Evolutionary conservation across 345 rosid genomes (phyloP).

Genomic region (Cardamine occulta): DNA sequence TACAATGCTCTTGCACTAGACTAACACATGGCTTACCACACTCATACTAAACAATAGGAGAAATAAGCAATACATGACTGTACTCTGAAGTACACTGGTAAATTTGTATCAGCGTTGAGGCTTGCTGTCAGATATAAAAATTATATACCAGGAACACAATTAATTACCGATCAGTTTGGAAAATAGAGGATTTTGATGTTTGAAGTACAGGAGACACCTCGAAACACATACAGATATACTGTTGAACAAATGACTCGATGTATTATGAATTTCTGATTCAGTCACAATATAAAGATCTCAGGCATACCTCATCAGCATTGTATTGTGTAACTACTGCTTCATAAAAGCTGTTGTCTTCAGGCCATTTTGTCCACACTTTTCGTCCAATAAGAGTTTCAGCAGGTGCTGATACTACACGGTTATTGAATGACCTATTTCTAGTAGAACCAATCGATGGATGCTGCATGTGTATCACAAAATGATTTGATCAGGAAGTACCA

Average conservation of each 20-base stretch:
- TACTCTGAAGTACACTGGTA: not conserved
- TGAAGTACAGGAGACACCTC: conserved; percentile 3
- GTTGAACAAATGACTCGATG: conserved; percentile 4
- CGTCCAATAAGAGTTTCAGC: conserved; percentile 71
- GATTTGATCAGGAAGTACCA: conserved; percentile 49
- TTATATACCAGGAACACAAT: not conserved
- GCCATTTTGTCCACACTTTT: conserved; percentile 96
- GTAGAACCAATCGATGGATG: conserved; percentile 56
- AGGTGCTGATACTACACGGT: conserved; percentile 50
- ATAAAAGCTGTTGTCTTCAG: conserved; percentile 86
- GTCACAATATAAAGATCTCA: not conserved
- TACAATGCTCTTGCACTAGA: not conserved
- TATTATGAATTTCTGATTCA: not conserved
- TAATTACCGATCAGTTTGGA: not conserved
- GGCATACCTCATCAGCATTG: conserved; percentile 64
- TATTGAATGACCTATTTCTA: conserved; percentile 55
- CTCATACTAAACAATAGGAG: not conserved
- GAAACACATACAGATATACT: not conserved
- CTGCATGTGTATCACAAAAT: conserved; percentile 52
- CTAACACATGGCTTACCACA: not conserved
- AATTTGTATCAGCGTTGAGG: not conserved
- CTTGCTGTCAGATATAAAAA: not conserved
- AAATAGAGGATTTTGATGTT: not conserved
- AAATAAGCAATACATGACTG: not conserved
- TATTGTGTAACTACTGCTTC: conserved; percentile 84